Conservation (phyloP, 805 yeast species). For the Starmerella stigmatis region DNA sequence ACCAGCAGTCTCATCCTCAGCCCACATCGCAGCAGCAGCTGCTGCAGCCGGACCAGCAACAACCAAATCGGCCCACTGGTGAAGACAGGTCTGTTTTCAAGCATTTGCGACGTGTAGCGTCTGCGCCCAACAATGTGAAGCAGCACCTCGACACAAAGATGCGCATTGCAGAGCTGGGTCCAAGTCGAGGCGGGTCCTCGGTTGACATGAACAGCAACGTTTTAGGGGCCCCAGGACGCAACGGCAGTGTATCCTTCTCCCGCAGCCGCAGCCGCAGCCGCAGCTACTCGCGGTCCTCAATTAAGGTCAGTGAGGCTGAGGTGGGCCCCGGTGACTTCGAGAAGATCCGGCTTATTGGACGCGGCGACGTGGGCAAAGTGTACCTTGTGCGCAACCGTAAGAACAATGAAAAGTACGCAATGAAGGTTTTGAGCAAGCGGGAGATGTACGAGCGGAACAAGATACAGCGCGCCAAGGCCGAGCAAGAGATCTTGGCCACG, state of each 20-base stretch:
- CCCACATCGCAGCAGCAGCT: neutral
- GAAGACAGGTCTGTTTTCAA: slow-evolving; percentile 22
- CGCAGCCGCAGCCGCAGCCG: slow-evolving; percentile 35
- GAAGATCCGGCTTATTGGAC: slow-evolving; percentile 79
- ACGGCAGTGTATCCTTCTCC: neutral
- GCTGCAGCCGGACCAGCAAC: neutral
- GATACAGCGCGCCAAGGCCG: slow-evolving; percentile 88
- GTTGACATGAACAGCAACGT: slow-evolving; percentile 1
- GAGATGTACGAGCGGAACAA: slow-evolving; percentile 95
- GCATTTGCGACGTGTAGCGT: slow-evolving; percentile 55
- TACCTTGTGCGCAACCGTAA: slow-evolving; percentile 77
- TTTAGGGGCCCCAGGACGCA: neutral
- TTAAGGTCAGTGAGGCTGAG: slow-evolving; percentile 61
- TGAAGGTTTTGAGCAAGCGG: slow-evolving; percentile 79
- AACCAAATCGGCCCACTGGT: neutral
- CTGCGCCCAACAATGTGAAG: slow-evolving; percentile 62
- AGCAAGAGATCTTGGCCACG: slow-evolving; percentile 90
- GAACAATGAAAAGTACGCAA: slow-evolving; percentile 69
- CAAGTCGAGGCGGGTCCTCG: slow-evolving; percentile 5
- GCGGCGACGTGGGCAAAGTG: slow-evolving; percentile 97
- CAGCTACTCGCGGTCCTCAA: slow-evolving; percentile 63
- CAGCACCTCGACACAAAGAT: slow-evolving; percentile 9
- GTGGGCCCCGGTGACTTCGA: slow-evolving; percentile 84
- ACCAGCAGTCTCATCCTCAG: no score
- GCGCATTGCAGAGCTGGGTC: neutral